Base-by-base conservation (phyloP, 257 asterid genomes). In the Solanum tarijense region DNA sequence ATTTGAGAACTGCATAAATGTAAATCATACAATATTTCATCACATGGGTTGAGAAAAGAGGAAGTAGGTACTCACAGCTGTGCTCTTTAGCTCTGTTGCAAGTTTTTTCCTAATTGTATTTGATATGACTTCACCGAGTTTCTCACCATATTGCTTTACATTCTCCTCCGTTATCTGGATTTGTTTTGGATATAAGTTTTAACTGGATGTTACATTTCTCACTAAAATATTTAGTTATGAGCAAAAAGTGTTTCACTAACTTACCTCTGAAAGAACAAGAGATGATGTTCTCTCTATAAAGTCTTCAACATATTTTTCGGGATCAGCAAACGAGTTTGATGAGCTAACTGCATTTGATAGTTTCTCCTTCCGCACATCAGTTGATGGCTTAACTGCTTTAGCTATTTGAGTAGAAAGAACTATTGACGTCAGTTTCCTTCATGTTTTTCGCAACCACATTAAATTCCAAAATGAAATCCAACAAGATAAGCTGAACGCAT, bases 261-360 rank as follows among this genome's bases (percentile, higher is more conserved):
- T 84, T 32, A 92, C 98, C 96, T 91, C 91, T 7, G 95, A 88
- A 89, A 94, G 92, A 84, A 93, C 71, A 32, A 89, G 62, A 84
- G 95, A 88, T 86, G 91, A 88, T 1, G 92, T 93, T 90, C 90
- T 94, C 72, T 91, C 94, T 90, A 94, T 83, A 69, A 94, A 90
- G 82, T 94, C 94, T 75, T 92, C 90, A n/a, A 94, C 93, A 90
- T 92, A 90, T 92, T 92, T 93, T 75, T 92, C 93, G 39, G 98
- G 90, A 89, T 93, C 95, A 7, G 95, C 95, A 88, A 86, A 93
- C 38, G 93, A 84, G 86, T 83, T 83, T 9, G 94, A 62, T 38
- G 12, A 21, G 88, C 86, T 85, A 73, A 76, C 91, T 38, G 89
- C 88, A 48, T 78, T 88, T 21, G 89, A 39, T 52, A 91, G 72